A percentile compares a stretch with the other conserved stretches of the same genome.
These are phyloP conservation scores for Entomortierella parvispora DNA, from an alignment of 192 early-diverging fungal genomes.

Conservation along the genomic window DNA sequence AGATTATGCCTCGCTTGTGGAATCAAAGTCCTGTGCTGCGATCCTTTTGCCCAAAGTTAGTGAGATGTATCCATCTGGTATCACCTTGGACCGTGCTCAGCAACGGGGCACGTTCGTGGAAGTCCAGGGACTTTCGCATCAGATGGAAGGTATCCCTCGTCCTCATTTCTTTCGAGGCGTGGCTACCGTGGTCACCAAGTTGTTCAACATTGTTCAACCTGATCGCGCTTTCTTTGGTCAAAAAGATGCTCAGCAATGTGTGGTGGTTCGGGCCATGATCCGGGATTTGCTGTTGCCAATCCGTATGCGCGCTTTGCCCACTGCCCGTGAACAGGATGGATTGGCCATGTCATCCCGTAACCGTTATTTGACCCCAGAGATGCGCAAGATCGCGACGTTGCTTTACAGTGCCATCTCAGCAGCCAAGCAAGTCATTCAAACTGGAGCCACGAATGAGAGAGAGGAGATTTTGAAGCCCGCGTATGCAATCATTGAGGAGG, in stretches of 20 bases:
- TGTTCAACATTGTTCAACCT: slow-evolving; percentile 91
- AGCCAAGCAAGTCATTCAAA: slow-evolving; percentile 61
- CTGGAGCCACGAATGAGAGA: slow-evolving; percentile 41
- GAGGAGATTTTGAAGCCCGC: slow-evolving; percentile 60
- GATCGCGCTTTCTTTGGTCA: slow-evolving; percentile 92
- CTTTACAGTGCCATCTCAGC: slow-evolving; percentile 75
- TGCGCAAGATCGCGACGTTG: slow-evolving; percentile 75
- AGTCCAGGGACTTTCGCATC: slow-evolving; percentile 87
- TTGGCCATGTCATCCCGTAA: slow-evolving; percentile 94
- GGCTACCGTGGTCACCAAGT: slow-evolving; percentile 92
- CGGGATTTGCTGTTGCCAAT: slow-evolving; percentile 86
- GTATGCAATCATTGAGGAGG: slow-evolving; percentile 59
- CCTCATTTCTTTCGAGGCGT: slow-evolving; percentile 98
- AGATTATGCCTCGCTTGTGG: slow-evolving; percentile 77
- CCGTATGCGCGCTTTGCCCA: slow-evolving; percentile 75
- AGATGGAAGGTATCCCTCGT: slow-evolving; percentile 92
- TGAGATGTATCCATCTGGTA: slow-evolving; percentile 96
- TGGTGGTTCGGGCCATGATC: slow-evolving; percentile 81
- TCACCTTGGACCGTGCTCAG: slow-evolving; percentile 77
- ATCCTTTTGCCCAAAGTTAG: slow-evolving; percentile 74
- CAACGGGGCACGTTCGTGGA: slow-evolving; percentile 95
- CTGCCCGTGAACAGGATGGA: slow-evolving; percentile 81
- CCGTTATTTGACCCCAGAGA: slow-evolving; percentile 77
- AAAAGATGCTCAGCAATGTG: slow-evolving; percentile 97
- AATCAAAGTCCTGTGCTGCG: slow-evolving; percentile 60